A percentile compares a stretch with the other conserved stretches of the same genome.
Evolutionary conservation across 306 rosid genomes (phyloP).

Genomic region (Cicer yamashitae): DNA sequence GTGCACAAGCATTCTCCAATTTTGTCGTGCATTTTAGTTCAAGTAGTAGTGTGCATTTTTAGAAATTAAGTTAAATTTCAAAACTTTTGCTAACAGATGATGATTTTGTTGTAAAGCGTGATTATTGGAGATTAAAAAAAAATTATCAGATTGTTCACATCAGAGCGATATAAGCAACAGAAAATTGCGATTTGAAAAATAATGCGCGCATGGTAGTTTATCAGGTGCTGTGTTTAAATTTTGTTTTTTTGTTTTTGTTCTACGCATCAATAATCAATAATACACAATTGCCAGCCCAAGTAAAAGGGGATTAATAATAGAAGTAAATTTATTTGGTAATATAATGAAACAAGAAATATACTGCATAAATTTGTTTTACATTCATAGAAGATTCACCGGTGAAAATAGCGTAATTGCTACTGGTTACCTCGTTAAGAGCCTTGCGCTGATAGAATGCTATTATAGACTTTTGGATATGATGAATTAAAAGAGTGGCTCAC

Average conservation of each 20-base stretch:
- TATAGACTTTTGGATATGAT: neutral
- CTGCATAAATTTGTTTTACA: too few relatives aligned
- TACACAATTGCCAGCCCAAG: neutral
- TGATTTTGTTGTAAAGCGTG: slow-evolving; percentile 48
- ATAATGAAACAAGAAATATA: too few relatives aligned
- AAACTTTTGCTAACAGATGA: slow-evolving; percentile 41
- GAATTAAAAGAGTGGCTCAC: slow-evolving; percentile 40
- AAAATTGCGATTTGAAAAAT: neutral
- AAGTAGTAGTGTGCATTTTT: slow-evolving; percentile 34
- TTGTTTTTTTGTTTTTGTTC: neutral
- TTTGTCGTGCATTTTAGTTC: slow-evolving; percentile 22
- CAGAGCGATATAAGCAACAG: slow-evolving; percentile 8
- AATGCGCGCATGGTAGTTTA: neutral
- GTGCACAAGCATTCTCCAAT: slow-evolving; percentile 47
- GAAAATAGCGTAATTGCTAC: neutral
- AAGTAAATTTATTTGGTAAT: neutral
- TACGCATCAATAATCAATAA: too few relatives aligned
- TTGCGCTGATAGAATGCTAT: neutral
- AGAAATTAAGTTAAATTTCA: slow-evolving; percentile 19
- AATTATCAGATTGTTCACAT: neutral
- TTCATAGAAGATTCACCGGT: neutral
- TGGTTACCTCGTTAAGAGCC: slow-evolving; percentile 6
- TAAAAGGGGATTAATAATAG: neutral
- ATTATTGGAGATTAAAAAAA: slow-evolving; percentile 9
- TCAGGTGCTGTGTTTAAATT: neutral